phyloP scores from a whole-genome alignment of 2,329 filamentous ascomycete genomes.

The Diaporthe aspalathi region DNA sequence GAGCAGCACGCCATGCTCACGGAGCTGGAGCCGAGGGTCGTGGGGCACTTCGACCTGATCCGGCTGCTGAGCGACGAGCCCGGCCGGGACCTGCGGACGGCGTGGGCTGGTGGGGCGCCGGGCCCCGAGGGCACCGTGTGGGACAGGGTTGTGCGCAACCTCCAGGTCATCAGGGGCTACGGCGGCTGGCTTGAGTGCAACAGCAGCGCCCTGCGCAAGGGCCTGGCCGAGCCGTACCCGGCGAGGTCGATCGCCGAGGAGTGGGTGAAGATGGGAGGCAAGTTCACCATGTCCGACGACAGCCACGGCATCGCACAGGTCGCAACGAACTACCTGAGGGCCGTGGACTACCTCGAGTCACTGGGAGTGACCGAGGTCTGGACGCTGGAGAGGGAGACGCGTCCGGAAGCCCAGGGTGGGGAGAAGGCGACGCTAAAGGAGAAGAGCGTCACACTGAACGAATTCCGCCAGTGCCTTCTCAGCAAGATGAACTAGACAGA shows the following conservation, averaged over 20 bases:
- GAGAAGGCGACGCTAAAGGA: conserved; percentile 54
- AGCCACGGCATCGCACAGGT: conserved; percentile 91
- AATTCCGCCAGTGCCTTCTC: conserved; percentile 51
- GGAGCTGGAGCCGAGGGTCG: conserved; percentile 77
- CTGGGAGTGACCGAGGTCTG: conserved; percentile 74
- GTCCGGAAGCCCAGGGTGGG: conserved; percentile 46
- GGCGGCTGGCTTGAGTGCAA: conserved; percentile 92
- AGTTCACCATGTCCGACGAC: conserved; percentile 93
- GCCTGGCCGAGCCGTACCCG: conserved; percentile 91
- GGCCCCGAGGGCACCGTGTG: conserved; percentile 67
- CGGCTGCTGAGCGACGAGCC: conserved; percentile 80
- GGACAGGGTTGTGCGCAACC: conserved; percentile 78
- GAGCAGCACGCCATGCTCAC: conserved; percentile 84
- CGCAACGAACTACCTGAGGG: conserved; percentile 81
- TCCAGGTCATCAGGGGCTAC: conserved; percentile 76
- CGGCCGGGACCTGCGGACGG: conserved; percentile 65
- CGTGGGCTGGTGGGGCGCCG: conserved; percentile 53
- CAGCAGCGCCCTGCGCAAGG: conserved; percentile 87
- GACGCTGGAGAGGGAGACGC: conserved; percentile 58
- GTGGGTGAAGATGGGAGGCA: conserved; percentile 78
- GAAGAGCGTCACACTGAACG: conserved; percentile 55
- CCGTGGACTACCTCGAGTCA: conserved; percentile 76
- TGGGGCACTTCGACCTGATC: conserved; percentile 96
- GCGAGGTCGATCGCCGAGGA: conserved; percentile 81
- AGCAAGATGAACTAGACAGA: conserved; percentile 25